These are phyloP conservation scores for Asterionellopsis glacialis DNA, from an alignment of 108 stramenopile species.

Conservation along the genomic window DNA sequence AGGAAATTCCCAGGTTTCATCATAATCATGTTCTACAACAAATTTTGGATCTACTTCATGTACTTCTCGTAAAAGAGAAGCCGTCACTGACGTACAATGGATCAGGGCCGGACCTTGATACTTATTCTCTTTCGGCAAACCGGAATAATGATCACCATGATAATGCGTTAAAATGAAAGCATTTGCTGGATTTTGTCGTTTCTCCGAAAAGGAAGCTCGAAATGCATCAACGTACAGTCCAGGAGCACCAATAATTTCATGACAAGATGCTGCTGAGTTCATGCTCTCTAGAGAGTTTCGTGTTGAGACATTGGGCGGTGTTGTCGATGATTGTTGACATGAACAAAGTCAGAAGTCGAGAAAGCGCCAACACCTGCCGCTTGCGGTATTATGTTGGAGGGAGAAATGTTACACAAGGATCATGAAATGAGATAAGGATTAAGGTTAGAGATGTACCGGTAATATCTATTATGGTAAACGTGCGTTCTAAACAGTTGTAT, in stretches of 20 bases:
- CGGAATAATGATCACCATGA: slow-evolving; percentile 56
- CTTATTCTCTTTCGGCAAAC: slow-evolving; percentile 33
- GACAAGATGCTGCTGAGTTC: slow-evolving; percentile 36
- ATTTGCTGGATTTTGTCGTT: slow-evolving; percentile 17
- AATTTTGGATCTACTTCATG: slow-evolving; percentile 36
- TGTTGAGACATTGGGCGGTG: too few species aligned
- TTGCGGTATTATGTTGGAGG: too few species aligned
- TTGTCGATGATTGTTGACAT: too few species aligned
- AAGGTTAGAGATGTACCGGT: too few species aligned
- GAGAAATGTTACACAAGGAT: too few species aligned
- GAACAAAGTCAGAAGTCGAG: too few species aligned
- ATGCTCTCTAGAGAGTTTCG: slow-evolving; percentile 5
- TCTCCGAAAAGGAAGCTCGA: slow-evolving; percentile 24
- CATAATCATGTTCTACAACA: slow-evolving; percentile 46
- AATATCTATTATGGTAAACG: too few species aligned
- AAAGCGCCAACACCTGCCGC: too few species aligned
- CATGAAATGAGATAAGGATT: too few species aligned
- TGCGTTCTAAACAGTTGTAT: too few species aligned
- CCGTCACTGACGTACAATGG: slow-evolving; percentile 62
- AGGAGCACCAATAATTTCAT: slow-evolving; percentile 32
- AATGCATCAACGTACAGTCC: slow-evolving; percentile 55
- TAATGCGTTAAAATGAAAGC: slow-evolving; percentile 54
- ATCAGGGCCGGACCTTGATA: slow-evolving; percentile 51
- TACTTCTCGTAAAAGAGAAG: slow-evolving; percentile 31
- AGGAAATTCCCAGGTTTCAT: slow-evolving; percentile 19